Evolutionary conservation across 768 basidiomycete genomes (phyloP), one percentile per base, ranked within the genome.

Genomic region (Suillus discolor): DNA sequence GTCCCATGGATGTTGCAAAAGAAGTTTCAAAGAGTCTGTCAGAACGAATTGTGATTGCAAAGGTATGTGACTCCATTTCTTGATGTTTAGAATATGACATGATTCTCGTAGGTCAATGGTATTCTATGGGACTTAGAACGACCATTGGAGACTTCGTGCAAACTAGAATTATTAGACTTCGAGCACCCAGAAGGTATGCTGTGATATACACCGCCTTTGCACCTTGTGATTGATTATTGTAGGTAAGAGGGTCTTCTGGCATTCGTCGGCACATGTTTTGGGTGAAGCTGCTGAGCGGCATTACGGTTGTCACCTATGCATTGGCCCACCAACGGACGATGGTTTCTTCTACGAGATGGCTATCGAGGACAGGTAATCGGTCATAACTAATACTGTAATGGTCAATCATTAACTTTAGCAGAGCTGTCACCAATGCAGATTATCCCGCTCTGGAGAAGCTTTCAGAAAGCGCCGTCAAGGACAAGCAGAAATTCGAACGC

Each of bases 311-410:
- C 96, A 97, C 81, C 84, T 99, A 16, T 97, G 96, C 73, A 89
- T 97, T 67, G 97, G 97, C 4, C 97, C 97, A 18, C 97, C 97
- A 28, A 95, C 96, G 2, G 94, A 97, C 36, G 96, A 98, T 8
- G 97, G 97, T 25, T 99, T 99, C 86, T 99, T 97, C 84, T 99
- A 99, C 76, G 97, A 99, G 77, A 99, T 99, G 97, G 89, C 88
- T 18, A 94, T 95, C 70, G 81, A 89, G 44, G 90, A 94, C 66
- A 82, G 92, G 91, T 90, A 63, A 31, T 78, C 66, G 11, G 15
- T 47, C 15, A 31, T 28, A 42, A 4, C 20, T 12, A 20, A 28
- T 31, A 31, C 25, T 42, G 11, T n/a, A 47, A 57, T 18, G 23
- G 18, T n/a, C 41, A 42, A 39, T 16, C 28, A 60, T 28, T 60